These are phyloP conservation scores for Lanmaoa pseudosensibilis DNA, from an alignment of 768 basidiomycete species.

Conservation along the genomic window DNA sequence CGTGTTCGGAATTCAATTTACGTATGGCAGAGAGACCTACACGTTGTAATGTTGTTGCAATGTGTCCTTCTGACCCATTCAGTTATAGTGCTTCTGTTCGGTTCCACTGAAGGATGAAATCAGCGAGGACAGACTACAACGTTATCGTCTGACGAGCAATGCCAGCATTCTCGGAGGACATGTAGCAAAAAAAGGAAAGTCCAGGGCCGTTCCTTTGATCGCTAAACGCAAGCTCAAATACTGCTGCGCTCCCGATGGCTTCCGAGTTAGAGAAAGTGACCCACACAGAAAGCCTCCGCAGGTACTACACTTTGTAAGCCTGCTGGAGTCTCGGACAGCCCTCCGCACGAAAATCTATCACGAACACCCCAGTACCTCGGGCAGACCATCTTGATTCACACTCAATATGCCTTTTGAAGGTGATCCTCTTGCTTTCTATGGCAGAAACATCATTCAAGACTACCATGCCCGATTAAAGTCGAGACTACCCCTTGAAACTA, in stretches of 20 bases:
- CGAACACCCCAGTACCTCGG: background rate
- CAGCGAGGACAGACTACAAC: background rate
- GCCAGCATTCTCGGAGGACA: background rate
- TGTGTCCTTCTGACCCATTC: no score
- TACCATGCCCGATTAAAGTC: background rate
- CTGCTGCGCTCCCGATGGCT: no score
- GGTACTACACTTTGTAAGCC: background rate
- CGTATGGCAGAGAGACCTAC: no score
- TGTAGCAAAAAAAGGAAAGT: no score
- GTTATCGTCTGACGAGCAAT: background rate
- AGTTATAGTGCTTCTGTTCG: no score
- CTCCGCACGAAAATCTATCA: background rate
- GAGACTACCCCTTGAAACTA: background rate
- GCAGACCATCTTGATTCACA: background rate
- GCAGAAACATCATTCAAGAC: constrained; percentile 8
- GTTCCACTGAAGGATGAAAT: background rate
- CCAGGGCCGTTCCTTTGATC: no score
- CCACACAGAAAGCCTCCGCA: background rate
- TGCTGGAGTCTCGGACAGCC: background rate
- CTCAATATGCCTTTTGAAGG: constrained; percentile 1
- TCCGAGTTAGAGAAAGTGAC: no score
- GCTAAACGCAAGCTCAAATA: no score
- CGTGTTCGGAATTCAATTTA: no score
- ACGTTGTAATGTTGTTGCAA: no score
- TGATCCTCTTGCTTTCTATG: constrained; percentile 9